Conservation (phyloP, 225 moss, liverwort and hornwort species). For the Pleurozium schreberi region DNA sequence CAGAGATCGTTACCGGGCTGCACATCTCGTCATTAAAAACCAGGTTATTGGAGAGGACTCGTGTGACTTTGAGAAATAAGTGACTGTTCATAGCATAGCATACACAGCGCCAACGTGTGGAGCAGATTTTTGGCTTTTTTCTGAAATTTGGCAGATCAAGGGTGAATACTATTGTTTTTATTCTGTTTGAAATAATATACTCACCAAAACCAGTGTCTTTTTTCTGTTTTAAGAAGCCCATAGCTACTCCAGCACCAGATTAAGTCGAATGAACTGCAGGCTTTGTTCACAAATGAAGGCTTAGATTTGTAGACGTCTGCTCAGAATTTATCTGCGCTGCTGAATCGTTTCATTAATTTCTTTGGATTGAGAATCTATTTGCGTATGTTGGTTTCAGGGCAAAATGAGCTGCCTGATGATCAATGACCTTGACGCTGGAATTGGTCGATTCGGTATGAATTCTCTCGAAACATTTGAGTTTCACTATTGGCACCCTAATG, state of each 20-base stretch:
- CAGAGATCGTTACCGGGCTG: conserved; percentile 82
- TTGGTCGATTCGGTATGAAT: conserved; percentile 85
- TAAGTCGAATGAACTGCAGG: not conserved
- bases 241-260: not conserved
- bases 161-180: not conserved
- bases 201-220: not conserved
- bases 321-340: not conserved
- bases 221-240: not conserved
- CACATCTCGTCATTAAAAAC: conserved; percentile 68
- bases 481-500: not conserved
- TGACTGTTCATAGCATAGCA: not conserved
- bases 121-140: not conserved
- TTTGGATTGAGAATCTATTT: not conserved
- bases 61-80: not conserved
- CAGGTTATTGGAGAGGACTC: conserved; percentile 30
- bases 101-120: not conserved
- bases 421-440: conserved; percentile 97
- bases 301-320: not conserved
- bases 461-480: not conserved
- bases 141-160: not conserved
- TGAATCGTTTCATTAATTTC: not conserved
- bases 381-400: conserved; percentile 42
- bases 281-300: not conserved
- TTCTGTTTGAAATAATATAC: not conserved
- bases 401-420: conserved; percentile 98